Evolutionary conservation across 306 rosid genomes (phyloP).

Genomic region (Lathyrus sativus): DNA sequence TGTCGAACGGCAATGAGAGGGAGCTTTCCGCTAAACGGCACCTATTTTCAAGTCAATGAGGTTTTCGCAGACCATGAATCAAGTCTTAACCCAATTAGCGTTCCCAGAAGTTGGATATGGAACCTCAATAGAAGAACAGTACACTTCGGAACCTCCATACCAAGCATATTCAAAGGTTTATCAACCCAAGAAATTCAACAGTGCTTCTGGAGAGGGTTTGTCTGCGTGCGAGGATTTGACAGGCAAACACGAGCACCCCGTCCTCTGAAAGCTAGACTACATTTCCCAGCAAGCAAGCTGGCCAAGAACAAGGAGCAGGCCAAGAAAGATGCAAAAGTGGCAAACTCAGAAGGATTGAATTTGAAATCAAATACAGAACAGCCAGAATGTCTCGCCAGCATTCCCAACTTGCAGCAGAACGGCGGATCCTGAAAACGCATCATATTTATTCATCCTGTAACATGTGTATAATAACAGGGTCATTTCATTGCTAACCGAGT

Average conservation of each 20-base stretch:
- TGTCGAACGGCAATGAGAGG: conserved; percentile 95
- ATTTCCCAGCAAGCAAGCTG: conserved; percentile 74
- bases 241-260: conserved; percentile 68
- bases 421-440: conserved; percentile 10
- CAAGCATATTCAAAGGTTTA: conserved; percentile 83
- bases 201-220: conserved; percentile 92
- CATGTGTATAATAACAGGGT: conserved; percentile 14
- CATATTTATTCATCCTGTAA: conserved; percentile 13
- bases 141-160: conserved; percentile 65
- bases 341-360: conserved; percentile 25
- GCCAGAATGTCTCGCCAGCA: conserved; percentile 34
- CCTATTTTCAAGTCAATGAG: conserved; percentile 96
- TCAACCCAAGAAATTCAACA: conserved; percentile 81
- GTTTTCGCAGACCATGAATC: conserved; percentile 68
- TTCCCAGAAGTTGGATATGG: conserved; percentile 70
- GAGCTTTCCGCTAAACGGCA: conserved; percentile 93
- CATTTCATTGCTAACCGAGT: conserved; percentile 26
- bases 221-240: conserved; percentile 89
- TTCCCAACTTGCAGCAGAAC: conserved; percentile 18
- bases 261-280: conserved; percentile 75
- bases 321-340: conserved; percentile 26
- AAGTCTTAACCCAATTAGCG: conserved; percentile 58
- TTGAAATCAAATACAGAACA: conserved; percentile 18
- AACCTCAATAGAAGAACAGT: conserved; percentile 60
- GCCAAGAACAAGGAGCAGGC: conserved; percentile 43